Conservation (phyloP, 768 basidiomycete species). For the Kwoniella bestiolae region DNA sequence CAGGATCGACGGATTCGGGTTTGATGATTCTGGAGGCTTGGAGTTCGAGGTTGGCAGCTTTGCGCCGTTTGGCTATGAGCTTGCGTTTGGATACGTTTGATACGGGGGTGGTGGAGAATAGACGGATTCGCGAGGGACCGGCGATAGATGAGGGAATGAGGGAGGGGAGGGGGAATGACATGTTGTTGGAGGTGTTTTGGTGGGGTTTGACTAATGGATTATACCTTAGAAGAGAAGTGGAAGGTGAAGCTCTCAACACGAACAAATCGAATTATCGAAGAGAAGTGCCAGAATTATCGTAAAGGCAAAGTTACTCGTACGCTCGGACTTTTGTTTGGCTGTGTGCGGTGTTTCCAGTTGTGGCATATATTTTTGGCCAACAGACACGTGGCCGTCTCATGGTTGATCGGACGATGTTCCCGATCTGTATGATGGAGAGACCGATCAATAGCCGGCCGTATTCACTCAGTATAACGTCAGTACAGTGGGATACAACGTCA, state of each 20-base stretch:
- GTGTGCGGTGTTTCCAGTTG: background rate
- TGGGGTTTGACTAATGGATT: background rate
- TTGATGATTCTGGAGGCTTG: constrained; percentile 38
- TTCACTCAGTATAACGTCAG: background rate
- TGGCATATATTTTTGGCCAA: background rate
- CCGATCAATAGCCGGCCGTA: background rate
- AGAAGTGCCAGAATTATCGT: background rate
- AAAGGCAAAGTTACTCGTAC: background rate
- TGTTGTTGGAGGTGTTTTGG: background rate
- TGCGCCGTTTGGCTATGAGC: constrained; percentile 23
- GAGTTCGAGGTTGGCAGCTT: constrained; percentile 20
- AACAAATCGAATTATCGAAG: no score
- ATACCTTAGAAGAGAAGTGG: no score
- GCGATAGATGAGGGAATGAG: constrained; percentile 5
- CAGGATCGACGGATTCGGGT: constrained; percentile 58
- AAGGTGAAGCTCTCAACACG: no score
- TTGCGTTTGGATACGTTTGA: constrained; percentile 15
- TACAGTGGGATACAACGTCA: background rate
- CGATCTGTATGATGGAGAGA: background rate
- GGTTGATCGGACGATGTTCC: no score
- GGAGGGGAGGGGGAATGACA: constrained; percentile 7
- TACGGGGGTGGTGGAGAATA: constrained; percentile 2
- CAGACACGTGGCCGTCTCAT: background rate
- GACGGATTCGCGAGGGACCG: constrained; percentile 10
- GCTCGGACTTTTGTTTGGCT: background rate